A percentile compares a stretch with the other conserved stretches of the same genome.
Conservation (phyloP, 1,284 basidiomycete species). For the Mycena citricolor region DNA sequence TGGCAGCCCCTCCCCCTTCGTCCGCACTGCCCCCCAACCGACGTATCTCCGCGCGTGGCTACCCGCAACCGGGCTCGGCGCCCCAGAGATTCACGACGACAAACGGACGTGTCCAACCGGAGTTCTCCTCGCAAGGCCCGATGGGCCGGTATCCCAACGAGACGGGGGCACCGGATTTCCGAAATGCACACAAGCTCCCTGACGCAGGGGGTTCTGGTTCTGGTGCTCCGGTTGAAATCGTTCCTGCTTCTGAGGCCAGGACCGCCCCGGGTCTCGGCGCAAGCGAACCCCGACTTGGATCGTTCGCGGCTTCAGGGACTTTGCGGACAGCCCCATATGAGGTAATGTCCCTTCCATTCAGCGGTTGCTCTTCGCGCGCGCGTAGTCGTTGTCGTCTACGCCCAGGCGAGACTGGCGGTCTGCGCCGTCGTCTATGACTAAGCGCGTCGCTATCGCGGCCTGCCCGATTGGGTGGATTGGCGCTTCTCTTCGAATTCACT, state of each 20-base stretch:
- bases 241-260: slow-evolving; percentile 14
- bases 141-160: slow-evolving; percentile 18
- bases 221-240: slow-evolving; percentile 9
- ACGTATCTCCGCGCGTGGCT: slow-evolving; percentile 15
- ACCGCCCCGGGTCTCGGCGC: slow-evolving; percentile 8
- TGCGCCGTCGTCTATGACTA: no score
- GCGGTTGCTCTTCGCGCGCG: no score
- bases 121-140: slow-evolving; percentile 7
- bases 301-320: no score
- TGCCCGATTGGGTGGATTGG: slow-evolving; percentile 17
- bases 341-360: slow-evolving; percentile 13
- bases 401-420: no score
- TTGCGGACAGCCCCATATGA: no score
- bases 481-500: slow-evolving; percentile 21
- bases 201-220: slow-evolving; percentile 11
- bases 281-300: slow-evolving; percentile 6
- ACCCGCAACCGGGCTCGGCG: no score
- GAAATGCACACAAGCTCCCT: slow-evolving; percentile 18
- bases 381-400: no score
- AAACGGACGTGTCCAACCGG: no score
- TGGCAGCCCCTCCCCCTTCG: slow-evolving; percentile 17
- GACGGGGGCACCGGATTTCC: slow-evolving; percentile 14
- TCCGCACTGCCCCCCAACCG: slow-evolving; percentile 20
- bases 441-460: slow-evolving; percentile 7
- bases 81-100: no score